Evolutionary conservation across 2,329 filamentous ascomycete species (phyloP), one percentile per base, ranked within the genome.

Genomic region (Xylariaceae sp.): DNA sequence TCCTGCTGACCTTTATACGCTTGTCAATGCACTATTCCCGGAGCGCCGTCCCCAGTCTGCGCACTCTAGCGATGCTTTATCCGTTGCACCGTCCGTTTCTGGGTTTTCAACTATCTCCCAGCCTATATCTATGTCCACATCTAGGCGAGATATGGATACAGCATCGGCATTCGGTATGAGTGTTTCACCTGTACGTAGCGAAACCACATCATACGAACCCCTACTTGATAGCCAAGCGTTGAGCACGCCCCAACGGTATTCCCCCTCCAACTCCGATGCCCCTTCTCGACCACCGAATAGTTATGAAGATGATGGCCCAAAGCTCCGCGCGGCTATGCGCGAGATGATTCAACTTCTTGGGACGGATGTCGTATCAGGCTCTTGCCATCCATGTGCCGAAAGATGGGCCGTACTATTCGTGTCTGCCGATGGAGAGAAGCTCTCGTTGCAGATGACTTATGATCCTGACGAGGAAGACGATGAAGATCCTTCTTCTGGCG

Each of bases 21-120:
- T 95, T 64, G 81, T 95, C 59, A 89, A 94, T 69, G 86, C 87
- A 8, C 80, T 96, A 11, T 95, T 91, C 66, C 91, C 91, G 0
- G 86, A 89, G 64, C 79, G 80, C 51, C 77, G 86, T 41, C 84
- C 87, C 1, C 76, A 78, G 37, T 89, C 86, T 1, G 76, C 75
- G 53, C 78, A 81, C 39, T 86, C 74, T 59, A 83, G 75, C 71
- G 86, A 73, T 67, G 78, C 81, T 71, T 80, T 74, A 72, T 91
- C 78, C 64, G 88, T 76, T 66, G 87, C 77, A 47, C 90, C 74
- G 71, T 89, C 78, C 59, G 80, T 78, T 66, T 89, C 74, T 65
- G 91, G 77, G 67, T 88, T 79, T 71, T 91, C 74, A 72, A 81
- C 68, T 64, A 84, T 76, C 64, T 95, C 78, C 67, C 88, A 79